These are phyloP conservation scores for Auricularia cornea DNA, from an alignment of 768 basidiomycete genomes.

Conservation along the genomic window DNA sequence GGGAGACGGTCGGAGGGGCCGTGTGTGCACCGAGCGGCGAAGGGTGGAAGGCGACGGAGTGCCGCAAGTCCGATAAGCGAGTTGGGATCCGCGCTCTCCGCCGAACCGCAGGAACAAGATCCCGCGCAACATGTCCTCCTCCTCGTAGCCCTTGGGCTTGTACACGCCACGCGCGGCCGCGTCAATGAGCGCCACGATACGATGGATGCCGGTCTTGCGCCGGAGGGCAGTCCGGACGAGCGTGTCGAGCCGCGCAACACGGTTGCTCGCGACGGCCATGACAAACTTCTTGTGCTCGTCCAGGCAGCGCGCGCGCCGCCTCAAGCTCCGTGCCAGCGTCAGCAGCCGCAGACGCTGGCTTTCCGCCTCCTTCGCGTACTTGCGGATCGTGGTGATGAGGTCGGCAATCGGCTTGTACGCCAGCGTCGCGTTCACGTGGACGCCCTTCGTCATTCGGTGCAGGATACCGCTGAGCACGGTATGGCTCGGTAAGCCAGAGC, in stretches of 20 bases:
- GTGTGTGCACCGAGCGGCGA: neutral
- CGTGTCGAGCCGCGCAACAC: slow-evolving; percentile 12
- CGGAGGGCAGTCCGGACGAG: slow-evolving; percentile 12
- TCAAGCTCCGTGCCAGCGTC: neutral
- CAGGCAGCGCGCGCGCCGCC: neutral
- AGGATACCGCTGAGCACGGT: slow-evolving; percentile 10
- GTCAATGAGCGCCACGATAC: slow-evolving; percentile 12
- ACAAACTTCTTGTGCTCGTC: slow-evolving; percentile 16
- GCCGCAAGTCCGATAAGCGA: slow-evolving; percentile 10
- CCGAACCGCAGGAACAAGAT: slow-evolving; percentile 15
- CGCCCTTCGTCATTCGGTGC: slow-evolving; percentile 11
- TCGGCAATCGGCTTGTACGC: slow-evolving; percentile 9
- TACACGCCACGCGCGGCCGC: slow-evolving; percentile 12
- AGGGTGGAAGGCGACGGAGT: neutral
- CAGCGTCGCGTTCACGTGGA: slow-evolving; percentile 10
- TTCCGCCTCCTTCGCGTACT: slow-evolving; percentile 5
- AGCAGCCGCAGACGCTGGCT: neutral
- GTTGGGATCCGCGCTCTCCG: slow-evolving; percentile 12
- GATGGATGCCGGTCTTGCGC: slow-evolving; percentile 11
- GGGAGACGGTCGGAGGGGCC: neutral
- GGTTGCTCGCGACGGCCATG: slow-evolving; percentile 17
- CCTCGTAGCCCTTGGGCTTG: slow-evolving; percentile 12
- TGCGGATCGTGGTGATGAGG: slow-evolving; percentile 7
- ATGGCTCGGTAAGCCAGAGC: slow-evolving; percentile 1
- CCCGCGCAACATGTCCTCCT: slow-evolving; percentile 14